Conservation (phyloP, 805 yeast genomes). For the Cyberlindnera nakhonratchasimensis region DNA sequence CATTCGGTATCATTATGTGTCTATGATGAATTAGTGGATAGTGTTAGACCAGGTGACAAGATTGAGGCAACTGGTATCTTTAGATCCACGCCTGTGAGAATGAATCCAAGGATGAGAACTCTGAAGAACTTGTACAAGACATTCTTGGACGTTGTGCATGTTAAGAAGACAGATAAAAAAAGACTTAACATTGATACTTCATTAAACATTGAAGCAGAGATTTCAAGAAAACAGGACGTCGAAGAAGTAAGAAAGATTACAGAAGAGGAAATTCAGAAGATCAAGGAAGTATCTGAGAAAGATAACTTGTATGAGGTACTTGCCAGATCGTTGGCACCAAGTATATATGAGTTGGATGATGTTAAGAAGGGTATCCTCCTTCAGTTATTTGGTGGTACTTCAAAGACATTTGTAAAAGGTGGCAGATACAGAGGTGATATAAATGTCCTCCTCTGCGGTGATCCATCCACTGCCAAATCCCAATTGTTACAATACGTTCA, state of each 20-base stretch:
- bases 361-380: slow-evolving; percentile 92
- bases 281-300: slow-evolving; percentile 59
- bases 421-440: slow-evolving; percentile 96
- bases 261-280: slow-evolving; percentile 63
- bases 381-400: slow-evolving; percentile 94
- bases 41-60: slow-evolving; percentile 94
- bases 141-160: slow-evolving; percentile 89
- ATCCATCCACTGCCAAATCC: slow-evolving; percentile 96
- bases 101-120: slow-evolving; percentile 80
- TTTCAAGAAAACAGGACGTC: slow-evolving; percentile 61
- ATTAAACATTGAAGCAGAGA: slow-evolving; percentile 46
- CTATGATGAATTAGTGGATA: slow-evolving; percentile 92
- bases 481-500: slow-evolving; percentile 93
- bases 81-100: slow-evolving; percentile 87
- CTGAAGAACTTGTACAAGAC: slow-evolving; percentile 85
- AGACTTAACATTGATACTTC: slow-evolving; percentile 78
- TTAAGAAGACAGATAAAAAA: slow-evolving; percentile 78
- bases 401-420: slow-evolving; percentile 82
- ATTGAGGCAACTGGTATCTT: slow-evolving; percentile 94
- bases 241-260: slow-evolving; percentile 72
- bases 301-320: slow-evolving; percentile 81
- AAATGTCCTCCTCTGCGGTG: slow-evolving; percentile 90
- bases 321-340: slow-evolving; percentile 93
- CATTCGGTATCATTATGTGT: slow-evolving; percentile 92
- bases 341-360: slow-evolving; percentile 93